phyloP scores from a whole-genome alignment of 2,329 filamentous ascomycete genomes.

The Talaromyces funiculosus region DNA sequence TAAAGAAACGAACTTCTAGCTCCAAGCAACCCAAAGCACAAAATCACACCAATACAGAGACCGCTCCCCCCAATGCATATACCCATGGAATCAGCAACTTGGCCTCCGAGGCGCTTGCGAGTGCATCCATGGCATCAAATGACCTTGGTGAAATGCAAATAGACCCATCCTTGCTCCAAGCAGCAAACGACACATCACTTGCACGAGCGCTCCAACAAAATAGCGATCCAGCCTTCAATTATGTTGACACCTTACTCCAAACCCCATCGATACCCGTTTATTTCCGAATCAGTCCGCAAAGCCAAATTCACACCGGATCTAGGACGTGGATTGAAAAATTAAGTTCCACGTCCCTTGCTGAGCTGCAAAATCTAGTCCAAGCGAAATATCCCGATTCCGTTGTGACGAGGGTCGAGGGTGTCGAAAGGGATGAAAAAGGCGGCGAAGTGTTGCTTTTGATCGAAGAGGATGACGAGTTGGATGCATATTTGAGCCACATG shows the following conservation, averaged over 20 bases:
- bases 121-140: conserved; percentile 31
- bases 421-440: conserved; percentile 56
- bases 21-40: conserved; percentile 18
- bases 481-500: conserved; percentile 64
- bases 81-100: conserved; percentile 40
- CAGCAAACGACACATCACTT: conserved; percentile 47
- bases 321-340: conserved; percentile 62
- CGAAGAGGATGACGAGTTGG: conserved; percentile 65
- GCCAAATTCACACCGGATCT: conserved; percentile 45
- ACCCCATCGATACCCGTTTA: conserved; percentile 54
- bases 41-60: conserved; percentile 18
- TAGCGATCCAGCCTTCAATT: conserved; percentile 27
- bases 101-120: conserved; percentile 41
- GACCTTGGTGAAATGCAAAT: conserved; percentile 55
- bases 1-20: conserved; percentile 33
- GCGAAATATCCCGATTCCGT: conserved; percentile 56
- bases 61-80: conserved; percentile 20
- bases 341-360: conserved; percentile 51
- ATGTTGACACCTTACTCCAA: conserved; percentile 32
- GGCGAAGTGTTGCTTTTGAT: conserved; percentile 60
- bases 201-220: conserved; percentile 31
- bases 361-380: conserved; percentile 58
- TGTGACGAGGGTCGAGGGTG: conserved; percentile 59
- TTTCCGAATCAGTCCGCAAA: conserved; percentile 63
- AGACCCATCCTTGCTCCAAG: conserved; percentile 57